A percentile compares a stretch with the other conserved stretches of the same genome.
Evolutionary conservation across 2,329 filamentous ascomycete genomes (phyloP).

Genomic region (Penicillium sp.): DNA sequence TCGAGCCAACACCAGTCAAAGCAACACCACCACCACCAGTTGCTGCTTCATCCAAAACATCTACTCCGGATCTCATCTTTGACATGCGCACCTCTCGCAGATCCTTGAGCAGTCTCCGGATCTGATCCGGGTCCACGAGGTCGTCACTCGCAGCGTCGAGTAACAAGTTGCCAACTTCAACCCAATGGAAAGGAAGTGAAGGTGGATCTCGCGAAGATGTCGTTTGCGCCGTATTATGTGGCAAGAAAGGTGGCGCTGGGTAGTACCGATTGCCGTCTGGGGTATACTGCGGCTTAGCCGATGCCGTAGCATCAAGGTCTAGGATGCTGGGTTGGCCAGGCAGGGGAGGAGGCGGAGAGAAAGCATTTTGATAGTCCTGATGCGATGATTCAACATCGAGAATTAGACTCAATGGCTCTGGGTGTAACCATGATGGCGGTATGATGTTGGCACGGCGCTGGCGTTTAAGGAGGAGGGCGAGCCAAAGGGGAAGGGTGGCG

Average conservation of each 20-base stretch:
- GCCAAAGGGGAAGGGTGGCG: constrained; percentile 82
- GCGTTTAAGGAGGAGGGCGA: constrained; percentile 90
- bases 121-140: constrained; percentile 70
- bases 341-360: constrained; percentile 74
- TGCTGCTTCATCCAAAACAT: constrained; percentile 62
- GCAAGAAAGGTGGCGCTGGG: constrained; percentile 73
- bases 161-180: constrained; percentile 85
- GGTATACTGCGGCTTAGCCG: constrained; percentile 36
- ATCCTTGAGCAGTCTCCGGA: constrained; percentile 75
- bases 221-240: constrained; percentile 71
- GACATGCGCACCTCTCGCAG: constrained; percentile 84
- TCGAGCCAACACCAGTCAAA: constrained; percentile 80
- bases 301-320: constrained; percentile 25
- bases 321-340: constrained; percentile 46
- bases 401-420: constrained; percentile 73
- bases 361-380: constrained; percentile 62
- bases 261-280: constrained; percentile 44
- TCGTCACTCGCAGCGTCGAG: constrained; percentile 85
- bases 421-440: constrained; percentile 84
- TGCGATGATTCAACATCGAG: constrained; percentile 78
- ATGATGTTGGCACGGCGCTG: constrained; percentile 92
- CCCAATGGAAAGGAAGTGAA: constrained; percentile 86
- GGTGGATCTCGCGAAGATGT: constrained; percentile 43
- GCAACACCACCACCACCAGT: constrained; percentile 66
- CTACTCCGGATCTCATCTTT: constrained; percentile 78